Evolutionary conservation across 1,139 yeast genomes (phyloP), one percentile per base, ranked within the genome.

Genomic region (Yamadazyma pseudoaaseri): DNA sequence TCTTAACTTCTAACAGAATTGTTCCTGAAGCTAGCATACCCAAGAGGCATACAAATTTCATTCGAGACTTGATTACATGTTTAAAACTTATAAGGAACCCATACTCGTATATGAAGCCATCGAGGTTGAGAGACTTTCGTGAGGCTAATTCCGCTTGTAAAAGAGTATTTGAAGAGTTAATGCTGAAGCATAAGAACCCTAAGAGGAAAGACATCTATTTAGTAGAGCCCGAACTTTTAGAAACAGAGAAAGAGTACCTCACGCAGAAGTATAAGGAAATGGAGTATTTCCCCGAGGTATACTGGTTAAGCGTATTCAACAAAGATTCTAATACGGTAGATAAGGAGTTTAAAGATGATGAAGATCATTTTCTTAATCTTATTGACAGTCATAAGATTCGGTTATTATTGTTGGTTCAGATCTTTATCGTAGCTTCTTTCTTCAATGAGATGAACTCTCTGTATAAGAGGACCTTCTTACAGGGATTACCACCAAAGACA

Each of bases 81-180:
- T 55, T 59, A 22, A 54, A 54, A 27, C 41, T 65, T 5, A 58
- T 68, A 31, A 51, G 62, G 24, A 66, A 69, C 41, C 76, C 76
- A 0, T 61, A 64, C 41, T 28, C 42, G 16, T 62, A 48, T 33
- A 40, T 67, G 28, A 58, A 55, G 28, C 54, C 51, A 13, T 32
- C 44, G 16, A 54, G 54, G 27, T 43, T 44, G 4, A 39, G 52
- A 10, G 54, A 49, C n/a, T 47, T 65, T 15, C 45, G 47, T 8
- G 43, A 45, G 1, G 41, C 54, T 21, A 44, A 54, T 8, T 58
- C 55, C 3, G 52, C 59, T 5, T 44, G 65, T 34, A 37, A 41
- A 17, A 50, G 52, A 20, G 58, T 69, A 4, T 55, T 48, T 32
- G 49, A 52, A 7, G 56, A 57, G 28, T 46, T 69, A 23, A 41